Evolutionary conservation across 805 yeast genomes (phyloP), one percentile per base, ranked within the genome.

Genomic region (Teunomyces pallodes): DNA sequence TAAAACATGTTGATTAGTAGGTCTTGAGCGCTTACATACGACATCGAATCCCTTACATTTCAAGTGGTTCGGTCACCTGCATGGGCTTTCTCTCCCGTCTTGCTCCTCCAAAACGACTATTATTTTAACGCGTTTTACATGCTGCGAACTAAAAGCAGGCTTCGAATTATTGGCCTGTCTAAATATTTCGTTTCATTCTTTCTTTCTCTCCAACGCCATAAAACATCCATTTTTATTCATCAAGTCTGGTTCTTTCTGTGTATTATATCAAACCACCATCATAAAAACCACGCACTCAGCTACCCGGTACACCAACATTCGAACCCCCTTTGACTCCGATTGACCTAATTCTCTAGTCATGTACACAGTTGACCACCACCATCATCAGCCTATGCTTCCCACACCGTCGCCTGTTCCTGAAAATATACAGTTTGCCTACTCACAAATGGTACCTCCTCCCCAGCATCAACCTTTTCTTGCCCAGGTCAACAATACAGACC

Each of bases 381-480:
- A 35, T 35, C 42, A 26, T 26, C 42, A 36, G 28, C 16, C 17
- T 17, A 44, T 39, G 17, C 33, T 24, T 26, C 46, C 31, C 17
- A 17, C 36, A n/a, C 20, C 16, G 38, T 33, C 47, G 30, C 28
- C 43, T n/a, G 6, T 26, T 12, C 29, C 13, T 38, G 41, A 38
- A 20, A 24, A 20, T 26, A 6, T 38, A 26, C 41, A 12, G 41
- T 38, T 13, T 6, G 14, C 41, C 13, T 24, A 24, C 12, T 29
- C 41, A 10, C 30, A n/a, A 26, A 24, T 38, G 30, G 28, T 24
- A 46, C 64, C 74, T 36, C 56, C 54, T 13, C 56, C 49, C 28
- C 53, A 36, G 7, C 33, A 20, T n/a, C 48, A 39, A 40, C 46
- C 40, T 20, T 49, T 35, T 16, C 45, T 46, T 39, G 40, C 49